Conservation (phyloP, 2,329 filamentous ascomycete genomes). For the Pseudogymnoascus sp. region DNA sequence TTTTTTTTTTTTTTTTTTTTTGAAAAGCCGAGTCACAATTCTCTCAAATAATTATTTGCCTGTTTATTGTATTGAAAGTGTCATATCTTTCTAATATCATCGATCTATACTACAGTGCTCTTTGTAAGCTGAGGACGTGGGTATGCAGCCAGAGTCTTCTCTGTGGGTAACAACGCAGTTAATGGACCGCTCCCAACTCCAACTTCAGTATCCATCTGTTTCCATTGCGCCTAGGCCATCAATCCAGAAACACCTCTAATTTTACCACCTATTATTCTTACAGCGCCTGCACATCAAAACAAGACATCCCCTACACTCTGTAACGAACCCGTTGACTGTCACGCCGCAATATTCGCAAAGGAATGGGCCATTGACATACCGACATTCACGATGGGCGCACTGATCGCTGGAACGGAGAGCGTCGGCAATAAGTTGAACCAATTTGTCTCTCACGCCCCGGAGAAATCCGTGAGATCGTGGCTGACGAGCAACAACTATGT, state of each 20-base stretch:
- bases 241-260: background rate
- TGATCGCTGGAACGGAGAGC: background rate
- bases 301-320: background rate
- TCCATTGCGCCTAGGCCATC: background rate
- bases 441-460: background rate
- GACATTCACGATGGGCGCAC: background rate
- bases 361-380: background rate
- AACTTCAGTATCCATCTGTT: background rate
- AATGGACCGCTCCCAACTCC: background rate
- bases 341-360: background rate
- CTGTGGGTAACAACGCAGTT: background rate
- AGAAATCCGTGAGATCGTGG: background rate
- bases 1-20: no score
- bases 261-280: background rate
- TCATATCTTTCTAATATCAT: no score
- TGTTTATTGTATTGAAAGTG: no score
- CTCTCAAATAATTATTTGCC: no score
- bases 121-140: no score
- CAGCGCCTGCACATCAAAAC: background rate
- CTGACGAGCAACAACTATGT: conserved; percentile 28
- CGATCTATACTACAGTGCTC: no score
- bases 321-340: background rate
- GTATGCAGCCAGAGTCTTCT: background rate
- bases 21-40: no score
- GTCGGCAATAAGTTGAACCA: no score